Conservation (phyloP, 306 rosid genomes). For the Dicorynia guianensis region DNA sequence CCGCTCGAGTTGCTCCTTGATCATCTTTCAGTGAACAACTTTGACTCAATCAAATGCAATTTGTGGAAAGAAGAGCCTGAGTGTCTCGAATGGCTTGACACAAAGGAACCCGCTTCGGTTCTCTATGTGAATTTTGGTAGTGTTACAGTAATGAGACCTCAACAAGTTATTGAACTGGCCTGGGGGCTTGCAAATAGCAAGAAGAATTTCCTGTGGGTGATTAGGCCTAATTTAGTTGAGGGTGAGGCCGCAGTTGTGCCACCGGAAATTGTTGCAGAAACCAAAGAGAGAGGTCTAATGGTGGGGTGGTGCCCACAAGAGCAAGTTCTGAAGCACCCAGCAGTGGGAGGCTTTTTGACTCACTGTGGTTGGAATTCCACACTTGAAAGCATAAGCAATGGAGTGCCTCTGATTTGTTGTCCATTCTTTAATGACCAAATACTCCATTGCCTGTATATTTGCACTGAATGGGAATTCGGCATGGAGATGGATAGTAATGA, state of each 20-base stretch:
- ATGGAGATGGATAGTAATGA: slow-evolving; percentile 47
- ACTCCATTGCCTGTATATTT: slow-evolving; percentile 38
- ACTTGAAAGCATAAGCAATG: slow-evolving; percentile 52
- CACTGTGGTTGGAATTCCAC: slow-evolving; percentile 63
- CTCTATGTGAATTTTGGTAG: slow-evolving; percentile 58
- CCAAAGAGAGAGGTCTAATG: slow-evolving; percentile 46
- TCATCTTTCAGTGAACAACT: slow-evolving; percentile 7
- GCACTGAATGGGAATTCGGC: slow-evolving; percentile 56
- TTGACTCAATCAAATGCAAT: slow-evolving; percentile 39
- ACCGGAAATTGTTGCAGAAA: slow-evolving; percentile 32
- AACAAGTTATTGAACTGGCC: slow-evolving; percentile 56
- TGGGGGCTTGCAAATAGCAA: slow-evolving; percentile 55
- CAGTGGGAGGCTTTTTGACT: slow-evolving; percentile 55
- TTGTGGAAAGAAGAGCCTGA: slow-evolving; percentile 57
- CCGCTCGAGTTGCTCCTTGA: slow-evolving; percentile 52
- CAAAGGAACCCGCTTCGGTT: slow-evolving; percentile 47
- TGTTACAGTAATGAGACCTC: slow-evolving; percentile 44
- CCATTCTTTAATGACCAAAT: slow-evolving; percentile 57
- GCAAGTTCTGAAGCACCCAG: slow-evolving; percentile 52
- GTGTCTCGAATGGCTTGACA: slow-evolving; percentile 59
- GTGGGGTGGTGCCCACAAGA: slow-evolving; percentile 65
- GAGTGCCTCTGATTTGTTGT: slow-evolving; percentile 50
- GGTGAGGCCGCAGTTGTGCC: slow-evolving; percentile 44
- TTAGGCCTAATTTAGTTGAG: slow-evolving; percentile 55
- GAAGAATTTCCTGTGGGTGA: slow-evolving; percentile 56